Percentiles rank a stretch among this genome's conserved stretches.
These are phyloP conservation scores for Cubamyces lactineus DNA, from an alignment of 768 basidiomycete species.

Conservation along the genomic window DNA sequence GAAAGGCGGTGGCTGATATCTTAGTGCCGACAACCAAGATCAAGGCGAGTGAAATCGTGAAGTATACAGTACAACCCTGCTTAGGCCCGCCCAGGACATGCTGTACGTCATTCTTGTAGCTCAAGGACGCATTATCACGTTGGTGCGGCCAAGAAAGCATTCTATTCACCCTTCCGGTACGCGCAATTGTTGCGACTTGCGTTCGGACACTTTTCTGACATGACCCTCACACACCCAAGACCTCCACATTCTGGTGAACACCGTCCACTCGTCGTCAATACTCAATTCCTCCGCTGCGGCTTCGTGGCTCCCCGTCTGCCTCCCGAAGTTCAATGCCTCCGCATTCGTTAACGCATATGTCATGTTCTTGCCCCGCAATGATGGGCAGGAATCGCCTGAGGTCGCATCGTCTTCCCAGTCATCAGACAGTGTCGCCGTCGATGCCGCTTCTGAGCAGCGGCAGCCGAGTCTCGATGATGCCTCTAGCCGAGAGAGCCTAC, in stretches of 20 bases:
- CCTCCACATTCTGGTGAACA: slow-evolving; percentile 91
- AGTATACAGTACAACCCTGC: neutral
- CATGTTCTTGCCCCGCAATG: slow-evolving; percentile 54
- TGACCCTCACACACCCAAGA: slow-evolving; percentile 46
- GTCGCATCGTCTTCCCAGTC: neutral
- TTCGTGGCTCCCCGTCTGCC: slow-evolving; percentile 93
- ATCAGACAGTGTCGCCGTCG: neutral
- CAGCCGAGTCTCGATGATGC: neutral
- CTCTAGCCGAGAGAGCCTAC: slow-evolving; percentile 6
- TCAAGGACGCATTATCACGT: slow-evolving; percentile 75
- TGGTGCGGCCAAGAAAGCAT: slow-evolving; percentile 89
- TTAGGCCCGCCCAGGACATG: slow-evolving; percentile 60
- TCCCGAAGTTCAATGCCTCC: slow-evolving; percentile 90
- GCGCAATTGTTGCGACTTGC: slow-evolving; percentile 15
- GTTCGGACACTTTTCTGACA: slow-evolving; percentile 2
- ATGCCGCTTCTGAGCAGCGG: neutral
- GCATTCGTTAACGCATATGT: slow-evolving; percentile 94
- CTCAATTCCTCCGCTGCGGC: slow-evolving; percentile 78
- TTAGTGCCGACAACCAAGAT: slow-evolving; percentile 82
- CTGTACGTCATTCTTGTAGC: slow-evolving; percentile 90
- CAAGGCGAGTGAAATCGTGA: slow-evolving; percentile 51
- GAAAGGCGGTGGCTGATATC: slow-evolving; percentile 77
- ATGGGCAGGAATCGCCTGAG: slow-evolving; percentile 6
- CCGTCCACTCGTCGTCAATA: slow-evolving; percentile 81
- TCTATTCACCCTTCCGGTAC: slow-evolving; percentile 92